These are phyloP conservation scores for Blastocladiella britannica DNA, from an alignment of 192 early-diverging fungal species.

Conservation along the genomic window DNA sequence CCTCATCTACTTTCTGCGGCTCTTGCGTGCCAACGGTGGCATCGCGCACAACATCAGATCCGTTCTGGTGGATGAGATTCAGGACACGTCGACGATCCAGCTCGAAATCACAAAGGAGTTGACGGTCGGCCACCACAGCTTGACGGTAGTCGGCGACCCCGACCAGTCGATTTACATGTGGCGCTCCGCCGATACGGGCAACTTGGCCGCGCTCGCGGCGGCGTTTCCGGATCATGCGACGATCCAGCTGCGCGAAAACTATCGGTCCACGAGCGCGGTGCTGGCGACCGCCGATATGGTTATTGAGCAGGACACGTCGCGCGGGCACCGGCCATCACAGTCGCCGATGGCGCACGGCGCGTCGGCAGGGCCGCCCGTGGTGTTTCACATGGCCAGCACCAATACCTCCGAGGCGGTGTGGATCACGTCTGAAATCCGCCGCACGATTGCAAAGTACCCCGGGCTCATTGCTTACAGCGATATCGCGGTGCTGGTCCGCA, in stretches of 20 bases:
- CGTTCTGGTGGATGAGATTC: slow-evolving; percentile 2
- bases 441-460: neutral
- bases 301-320: neutral
- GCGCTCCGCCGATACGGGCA: neutral
- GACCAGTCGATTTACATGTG: neutral
- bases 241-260: neutral
- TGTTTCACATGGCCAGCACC: no score
- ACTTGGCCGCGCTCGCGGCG: neutral
- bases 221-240: neutral
- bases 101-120: neutral
- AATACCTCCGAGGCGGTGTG: no score
- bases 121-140: neutral
- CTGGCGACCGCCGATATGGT: neutral
- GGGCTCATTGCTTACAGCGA: neutral
- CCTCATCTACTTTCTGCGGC: neutral
- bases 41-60: neutral
- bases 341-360: no score
- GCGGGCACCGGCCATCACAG: no score
- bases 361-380: no score
- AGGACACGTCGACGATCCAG: slow-evolving; percentile 2
- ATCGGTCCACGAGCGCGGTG: neutral
- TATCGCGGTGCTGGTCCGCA: neutral
- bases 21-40: neutral
- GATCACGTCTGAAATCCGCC: neutral
- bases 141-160: neutral